A percentile compares a stretch with the other conserved stretches of the same genome.
Conservation (phyloP, 345 rosid genomes). For the Linum tenue region DNA sequence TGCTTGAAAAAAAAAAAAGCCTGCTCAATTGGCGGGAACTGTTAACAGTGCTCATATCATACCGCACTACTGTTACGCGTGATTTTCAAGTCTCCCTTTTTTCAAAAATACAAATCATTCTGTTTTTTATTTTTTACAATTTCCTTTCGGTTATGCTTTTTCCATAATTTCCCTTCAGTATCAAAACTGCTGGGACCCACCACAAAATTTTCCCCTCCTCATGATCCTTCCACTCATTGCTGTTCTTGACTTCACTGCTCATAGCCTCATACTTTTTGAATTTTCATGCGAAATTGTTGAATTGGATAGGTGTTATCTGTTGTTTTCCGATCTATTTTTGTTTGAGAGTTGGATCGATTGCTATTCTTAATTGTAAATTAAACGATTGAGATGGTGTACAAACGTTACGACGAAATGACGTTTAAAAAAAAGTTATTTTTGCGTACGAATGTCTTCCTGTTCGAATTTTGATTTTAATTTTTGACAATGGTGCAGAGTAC, state of each 20-base stretch:
- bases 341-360: no score
- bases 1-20: no score
- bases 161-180: background rate
- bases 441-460: no score
- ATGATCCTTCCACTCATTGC: constrained; percentile 7
- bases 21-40: background rate
- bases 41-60: constrained; percentile 12
- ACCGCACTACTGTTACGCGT: constrained; percentile 25
- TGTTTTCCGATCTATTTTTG: background rate
- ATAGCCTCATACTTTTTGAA: no score
- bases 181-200: constrained; percentile 17
- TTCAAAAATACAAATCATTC: no score
- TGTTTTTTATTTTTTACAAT: constrained; percentile 4
- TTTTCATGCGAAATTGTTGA: no score
- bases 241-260: constrained; percentile 13
- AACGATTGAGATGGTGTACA: background rate
- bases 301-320: background rate
- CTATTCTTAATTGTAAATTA: background rate
- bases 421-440: no score
- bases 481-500: constrained; percentile 45
- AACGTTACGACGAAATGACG: no score
- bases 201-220: background rate
- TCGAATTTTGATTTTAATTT: background rate
- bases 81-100: constrained; percentile 7
- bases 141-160: background rate